These are phyloP conservation scores for Neostapfia colusana DNA, from an alignment of 176 grass and related monocot genomes.

Conservation along the genomic window DNA sequence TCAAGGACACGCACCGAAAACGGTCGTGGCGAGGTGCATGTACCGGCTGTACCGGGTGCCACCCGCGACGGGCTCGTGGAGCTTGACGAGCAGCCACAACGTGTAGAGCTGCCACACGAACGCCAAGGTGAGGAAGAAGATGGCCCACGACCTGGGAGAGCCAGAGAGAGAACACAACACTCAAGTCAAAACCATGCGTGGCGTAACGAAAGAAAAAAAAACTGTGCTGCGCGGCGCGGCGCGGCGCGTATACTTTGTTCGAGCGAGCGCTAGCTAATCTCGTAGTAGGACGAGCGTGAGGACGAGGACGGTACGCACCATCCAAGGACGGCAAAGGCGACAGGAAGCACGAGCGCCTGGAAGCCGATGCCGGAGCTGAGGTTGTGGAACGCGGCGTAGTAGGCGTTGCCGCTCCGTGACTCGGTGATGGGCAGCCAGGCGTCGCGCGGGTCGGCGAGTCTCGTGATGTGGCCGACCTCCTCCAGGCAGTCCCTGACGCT, in stretches of 20 bases:
- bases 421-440: conserved; percentile 98
- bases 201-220: no score
- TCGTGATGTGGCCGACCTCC: conserved; percentile 71
- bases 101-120: conserved; percentile 98
- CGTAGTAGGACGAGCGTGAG: no score
- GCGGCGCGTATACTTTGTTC: no score
- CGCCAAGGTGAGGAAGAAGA: conserved; percentile 61
- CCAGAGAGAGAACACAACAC: background rate
- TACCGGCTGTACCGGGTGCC: conserved; percentile 78
- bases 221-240: no score
- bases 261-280: no score
- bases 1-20: conserved; percentile 53
- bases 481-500: conserved; percentile 65
- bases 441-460: conserved; percentile 66
- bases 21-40: conserved; percentile 62
- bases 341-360: conserved; percentile 86
- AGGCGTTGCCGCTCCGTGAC: conserved; percentile 87
- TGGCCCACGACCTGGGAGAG: conserved; percentile 79
- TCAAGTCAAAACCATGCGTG: background rate
- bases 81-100: conserved; percentile 74
- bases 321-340: conserved; percentile 74
- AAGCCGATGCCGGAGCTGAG: conserved; percentile 97
- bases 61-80: conserved; percentile 83
- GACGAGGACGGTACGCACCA: conserved; percentile 42
- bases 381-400: conserved; percentile 95